Evolutionary conservation across 306 rosid species (phyloP).

Genomic region (Mimosa pudica): DNA sequence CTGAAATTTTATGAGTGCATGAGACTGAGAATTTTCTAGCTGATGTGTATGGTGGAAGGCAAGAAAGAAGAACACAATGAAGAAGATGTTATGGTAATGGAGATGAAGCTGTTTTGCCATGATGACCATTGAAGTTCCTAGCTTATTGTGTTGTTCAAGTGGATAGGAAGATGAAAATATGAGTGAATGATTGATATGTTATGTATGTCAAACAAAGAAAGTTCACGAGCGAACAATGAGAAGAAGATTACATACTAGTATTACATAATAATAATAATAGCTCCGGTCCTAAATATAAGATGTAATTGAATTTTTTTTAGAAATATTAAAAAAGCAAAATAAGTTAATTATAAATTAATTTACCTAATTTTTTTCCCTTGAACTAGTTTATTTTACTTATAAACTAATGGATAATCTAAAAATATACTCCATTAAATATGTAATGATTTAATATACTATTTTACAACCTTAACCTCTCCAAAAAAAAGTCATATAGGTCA

Average conservation of each 20-base stretch:
- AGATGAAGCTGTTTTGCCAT: conserved; percentile 44
- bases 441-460: no score
- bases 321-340: no score
- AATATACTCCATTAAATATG: no score
- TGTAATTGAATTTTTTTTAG: no score
- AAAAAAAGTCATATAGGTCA: no score
- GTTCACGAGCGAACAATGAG: conserved; percentile 17
- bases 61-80: conserved; percentile 44
- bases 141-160: conserved; percentile 29
- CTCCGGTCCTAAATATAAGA: no score
- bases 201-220: conserved; percentile 2
- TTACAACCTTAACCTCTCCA: no score
- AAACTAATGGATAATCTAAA: no score
- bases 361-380: no score
- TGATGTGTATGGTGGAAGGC: conserved; percentile 51
- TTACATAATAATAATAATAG: conserved; percentile 6
- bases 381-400: no score
- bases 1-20: conserved; percentile 58
- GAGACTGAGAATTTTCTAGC: conserved; percentile 52
- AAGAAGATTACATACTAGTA: conserved; percentile 1
- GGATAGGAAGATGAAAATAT: neutral
- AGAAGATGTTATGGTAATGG: conserved; percentile 35
- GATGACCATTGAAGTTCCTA: neutral
- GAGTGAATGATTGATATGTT: neutral
- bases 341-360: no score